Percentiles rank a stretch among this genome's conserved stretches.
phyloP scores from a whole-genome alignment of 345 rosid genomes.

The Zanthoxylum bungeanum region DNA sequence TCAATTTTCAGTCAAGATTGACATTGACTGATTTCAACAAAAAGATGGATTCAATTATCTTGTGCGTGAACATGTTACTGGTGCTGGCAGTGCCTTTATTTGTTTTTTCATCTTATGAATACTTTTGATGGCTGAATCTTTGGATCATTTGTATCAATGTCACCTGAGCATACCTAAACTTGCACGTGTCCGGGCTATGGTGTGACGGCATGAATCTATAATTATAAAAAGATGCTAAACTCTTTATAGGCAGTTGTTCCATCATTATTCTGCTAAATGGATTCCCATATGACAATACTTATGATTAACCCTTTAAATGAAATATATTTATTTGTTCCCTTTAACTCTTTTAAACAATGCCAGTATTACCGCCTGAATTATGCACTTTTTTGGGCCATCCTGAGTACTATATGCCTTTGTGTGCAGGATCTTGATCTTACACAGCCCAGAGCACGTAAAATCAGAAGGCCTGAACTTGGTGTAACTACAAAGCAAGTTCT shows the following conservation, averaged over 20 bases:
- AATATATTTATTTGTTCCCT: neutral
- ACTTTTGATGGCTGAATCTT: no score
- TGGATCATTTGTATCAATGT: neutral
- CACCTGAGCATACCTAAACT: neutral
- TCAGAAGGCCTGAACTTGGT: slow-evolving; percentile 32
- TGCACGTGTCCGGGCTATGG: neutral
- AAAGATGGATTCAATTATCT: neutral
- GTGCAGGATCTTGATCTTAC: slow-evolving; percentile 62
- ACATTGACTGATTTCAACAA: neutral
- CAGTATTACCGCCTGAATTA: neutral
- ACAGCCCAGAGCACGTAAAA: slow-evolving; percentile 35
- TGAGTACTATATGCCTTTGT: neutral
- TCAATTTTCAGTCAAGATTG: no score
- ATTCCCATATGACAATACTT: neutral
- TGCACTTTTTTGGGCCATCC: neutral
- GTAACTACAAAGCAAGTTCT: slow-evolving; percentile 64
- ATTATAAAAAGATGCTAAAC: neutral
- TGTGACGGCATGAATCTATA: neutral
- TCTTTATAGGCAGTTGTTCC: neutral
- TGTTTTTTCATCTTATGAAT: neutral
- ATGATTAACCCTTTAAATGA: neutral
- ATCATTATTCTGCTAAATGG: neutral
- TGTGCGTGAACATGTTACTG: neutral
- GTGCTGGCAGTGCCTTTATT: neutral
- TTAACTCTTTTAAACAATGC: neutral